Conservation (phyloP, 768 basidiomycete species). For the Tephrocybe sp. region DNA sequence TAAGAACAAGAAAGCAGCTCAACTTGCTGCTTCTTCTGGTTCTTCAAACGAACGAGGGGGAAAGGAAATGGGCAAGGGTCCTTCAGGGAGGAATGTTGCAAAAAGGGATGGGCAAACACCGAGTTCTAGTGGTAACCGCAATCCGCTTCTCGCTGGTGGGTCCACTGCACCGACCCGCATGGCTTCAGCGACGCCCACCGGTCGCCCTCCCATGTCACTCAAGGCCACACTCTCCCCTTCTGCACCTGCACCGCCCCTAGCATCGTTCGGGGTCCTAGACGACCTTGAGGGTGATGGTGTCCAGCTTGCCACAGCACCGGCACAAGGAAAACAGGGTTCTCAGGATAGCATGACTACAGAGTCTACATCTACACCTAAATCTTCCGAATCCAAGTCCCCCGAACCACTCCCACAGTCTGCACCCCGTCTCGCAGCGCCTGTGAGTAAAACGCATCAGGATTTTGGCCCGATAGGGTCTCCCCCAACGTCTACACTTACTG, state of each 20-base stretch:
- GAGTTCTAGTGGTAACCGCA: conserved; percentile 26
- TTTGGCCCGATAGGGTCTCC: conserved; percentile 86
- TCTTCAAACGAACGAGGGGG: conserved; percentile 26
- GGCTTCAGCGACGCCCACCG: conserved; percentile 31
- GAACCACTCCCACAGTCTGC: conserved; percentile 55
- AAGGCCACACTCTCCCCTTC: conserved; percentile 75
- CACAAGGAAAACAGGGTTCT: conserved; percentile 28
- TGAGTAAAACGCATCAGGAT: conserved; percentile 38
- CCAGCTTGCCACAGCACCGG: conserved; percentile 43
- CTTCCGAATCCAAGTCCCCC: conserved; percentile 34
- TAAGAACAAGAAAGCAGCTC: conserved; percentile 95
- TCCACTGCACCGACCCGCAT: conserved; percentile 68
- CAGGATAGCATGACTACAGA: conserved; percentile 12
- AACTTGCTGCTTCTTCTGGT: conserved; percentile 53
- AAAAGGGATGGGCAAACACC: conserved; percentile 33
- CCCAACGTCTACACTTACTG: conserved; percentile 31
- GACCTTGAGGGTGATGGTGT: conserved; percentile 41
- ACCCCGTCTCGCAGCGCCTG: conserved; percentile 44
- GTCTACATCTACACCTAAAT: conserved; percentile 3
- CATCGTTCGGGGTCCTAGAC: conserved; percentile 64
- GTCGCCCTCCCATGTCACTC: conserved; percentile 62
- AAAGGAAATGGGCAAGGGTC: conserved; percentile 26
- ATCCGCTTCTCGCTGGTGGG: conserved; percentile 46
- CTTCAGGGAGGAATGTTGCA: conserved; percentile 28
- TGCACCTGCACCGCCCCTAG: conserved; percentile 77